Evolutionary conservation across 1,284 basidiomycete genomes (phyloP).

Genomic region (Cryptococcus sp.): DNA sequence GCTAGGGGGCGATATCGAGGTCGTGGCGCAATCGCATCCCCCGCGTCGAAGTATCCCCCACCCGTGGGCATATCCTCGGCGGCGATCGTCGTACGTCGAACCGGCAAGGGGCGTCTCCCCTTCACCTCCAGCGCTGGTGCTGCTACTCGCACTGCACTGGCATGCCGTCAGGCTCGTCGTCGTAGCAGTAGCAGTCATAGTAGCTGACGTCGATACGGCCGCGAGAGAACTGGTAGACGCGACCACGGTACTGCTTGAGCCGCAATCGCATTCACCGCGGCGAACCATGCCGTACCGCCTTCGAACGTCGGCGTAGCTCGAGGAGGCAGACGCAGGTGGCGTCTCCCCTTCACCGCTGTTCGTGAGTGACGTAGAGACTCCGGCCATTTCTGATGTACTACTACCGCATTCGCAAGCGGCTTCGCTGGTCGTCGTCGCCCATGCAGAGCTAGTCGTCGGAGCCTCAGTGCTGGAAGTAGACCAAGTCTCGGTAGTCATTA

Average conservation of each 20-base stretch:
- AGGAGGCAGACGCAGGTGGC: not conserved
- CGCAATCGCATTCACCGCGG: constrained; percentile 8
- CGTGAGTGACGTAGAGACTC: too few relatives aligned
- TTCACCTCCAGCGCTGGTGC: not conserved
- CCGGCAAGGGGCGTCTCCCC: not conserved
- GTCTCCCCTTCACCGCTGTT: not conserved
- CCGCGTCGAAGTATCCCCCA: constrained; percentile 6
- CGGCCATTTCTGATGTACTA: too few relatives aligned
- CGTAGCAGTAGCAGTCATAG: not conserved
- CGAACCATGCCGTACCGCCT: not conserved
- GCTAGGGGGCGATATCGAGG: constrained; percentile 3
- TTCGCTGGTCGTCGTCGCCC: too few relatives aligned
- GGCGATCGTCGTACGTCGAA: not conserved
- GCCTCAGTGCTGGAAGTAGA: too few relatives aligned
- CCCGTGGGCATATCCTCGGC: not conserved
- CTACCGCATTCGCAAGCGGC: too few relatives aligned
- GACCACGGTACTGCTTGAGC: not conserved
- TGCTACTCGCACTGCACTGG: not conserved
- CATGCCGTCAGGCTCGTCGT: not conserved
- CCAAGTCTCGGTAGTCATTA: too few relatives aligned
- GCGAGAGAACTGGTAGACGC: not conserved
- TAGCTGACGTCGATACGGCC: not conserved
- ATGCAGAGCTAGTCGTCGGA: too few relatives aligned
- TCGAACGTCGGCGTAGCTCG: not conserved
- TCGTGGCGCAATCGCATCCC: constrained; percentile 7